phyloP scores from a whole-genome alignment of 495 filamentous ascomycete genomes.

The Amphirosellinia nigrospora region DNA sequence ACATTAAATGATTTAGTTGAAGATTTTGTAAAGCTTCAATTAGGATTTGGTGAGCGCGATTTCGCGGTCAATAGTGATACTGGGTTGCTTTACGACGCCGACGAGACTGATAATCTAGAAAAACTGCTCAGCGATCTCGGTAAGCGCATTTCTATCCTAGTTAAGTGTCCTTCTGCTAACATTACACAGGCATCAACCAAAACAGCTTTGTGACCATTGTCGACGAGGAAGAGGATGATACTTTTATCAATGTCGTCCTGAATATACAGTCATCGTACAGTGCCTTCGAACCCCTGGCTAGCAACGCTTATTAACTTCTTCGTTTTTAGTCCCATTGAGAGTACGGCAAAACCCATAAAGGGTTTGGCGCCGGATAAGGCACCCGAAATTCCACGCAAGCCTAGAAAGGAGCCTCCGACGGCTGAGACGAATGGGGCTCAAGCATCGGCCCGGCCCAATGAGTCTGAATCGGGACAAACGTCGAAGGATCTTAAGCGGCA shows the following conservation, averaged over 20 bases:
- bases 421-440: slow-evolving; percentile 41
- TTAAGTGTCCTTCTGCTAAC: slow-evolving; percentile 33
- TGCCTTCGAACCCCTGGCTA: slow-evolving; percentile 12
- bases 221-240: slow-evolving; percentile 82
- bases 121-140: slow-evolving; percentile 84
- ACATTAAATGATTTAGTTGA: slow-evolving; percentile 85
- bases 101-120: slow-evolving; percentile 82
- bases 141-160: slow-evolving; percentile 38
- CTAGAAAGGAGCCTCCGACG: slow-evolving; percentile 42
- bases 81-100: slow-evolving; percentile 84
- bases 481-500: slow-evolving; percentile 45
- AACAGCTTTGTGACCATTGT: slow-evolving; percentile 83
- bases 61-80: slow-evolving; percentile 74
- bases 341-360: slow-evolving; percentile 48
- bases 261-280: slow-evolving; percentile 59
- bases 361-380: slow-evolving; percentile 37
- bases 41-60: slow-evolving; percentile 83
- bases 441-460: slow-evolving; percentile 39
- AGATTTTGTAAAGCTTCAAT: slow-evolving; percentile 65
- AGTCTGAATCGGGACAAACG: slow-evolving; percentile 26
- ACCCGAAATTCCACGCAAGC: slow-evolving; percentile 54
- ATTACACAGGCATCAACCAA: slow-evolving; percentile 56
- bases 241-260: slow-evolving; percentile 84
- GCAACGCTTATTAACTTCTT: slow-evolving; percentile 22
- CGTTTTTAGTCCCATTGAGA: slow-evolving; percentile 40